Evolutionary conservation across 495 filamentous ascomycete genomes (phyloP).

Genomic region (Parachaetomium inaequale): DNA sequence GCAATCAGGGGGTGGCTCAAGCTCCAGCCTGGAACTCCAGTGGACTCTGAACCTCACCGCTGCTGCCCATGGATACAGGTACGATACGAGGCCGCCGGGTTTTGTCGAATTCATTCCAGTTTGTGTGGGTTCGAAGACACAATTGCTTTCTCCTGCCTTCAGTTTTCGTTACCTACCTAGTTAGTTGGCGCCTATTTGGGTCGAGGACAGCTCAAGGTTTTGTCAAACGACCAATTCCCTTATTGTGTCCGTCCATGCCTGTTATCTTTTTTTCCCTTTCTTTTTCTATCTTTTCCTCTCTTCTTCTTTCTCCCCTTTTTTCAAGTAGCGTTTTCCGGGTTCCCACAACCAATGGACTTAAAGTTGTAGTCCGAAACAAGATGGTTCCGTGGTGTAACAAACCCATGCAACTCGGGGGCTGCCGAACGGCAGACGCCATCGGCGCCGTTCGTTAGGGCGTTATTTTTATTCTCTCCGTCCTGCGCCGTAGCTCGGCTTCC

Average conservation of each 20-base stretch:
- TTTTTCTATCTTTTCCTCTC: background rate
- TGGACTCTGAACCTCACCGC: background rate
- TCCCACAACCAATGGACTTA: background rate
- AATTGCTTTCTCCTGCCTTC: no score
- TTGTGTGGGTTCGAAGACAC: no score
- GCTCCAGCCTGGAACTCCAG: background rate
- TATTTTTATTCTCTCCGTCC: background rate
- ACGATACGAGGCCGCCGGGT: no score
- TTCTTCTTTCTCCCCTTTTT: background rate
- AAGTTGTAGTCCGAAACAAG: background rate
- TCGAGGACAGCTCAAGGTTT: no score
- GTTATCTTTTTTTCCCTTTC: background rate
- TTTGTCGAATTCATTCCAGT: no score
- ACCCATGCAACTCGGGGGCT: background rate
- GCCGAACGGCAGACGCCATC: constrained; percentile 1
- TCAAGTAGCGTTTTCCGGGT: background rate
- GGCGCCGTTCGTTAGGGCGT: background rate
- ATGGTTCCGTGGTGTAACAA: background rate
- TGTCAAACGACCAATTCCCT: no score
- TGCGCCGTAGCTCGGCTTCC: constrained; percentile 2
- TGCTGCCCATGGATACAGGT: no score
- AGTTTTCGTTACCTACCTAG: no score
- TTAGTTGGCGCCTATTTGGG: no score
- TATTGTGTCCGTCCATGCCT: background rate
- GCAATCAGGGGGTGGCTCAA: constrained; percentile 1